These are phyloP conservation scores for Microstegium vimineum DNA, from an alignment of 176 grass and related monocot genomes.

Conservation along the genomic window DNA sequence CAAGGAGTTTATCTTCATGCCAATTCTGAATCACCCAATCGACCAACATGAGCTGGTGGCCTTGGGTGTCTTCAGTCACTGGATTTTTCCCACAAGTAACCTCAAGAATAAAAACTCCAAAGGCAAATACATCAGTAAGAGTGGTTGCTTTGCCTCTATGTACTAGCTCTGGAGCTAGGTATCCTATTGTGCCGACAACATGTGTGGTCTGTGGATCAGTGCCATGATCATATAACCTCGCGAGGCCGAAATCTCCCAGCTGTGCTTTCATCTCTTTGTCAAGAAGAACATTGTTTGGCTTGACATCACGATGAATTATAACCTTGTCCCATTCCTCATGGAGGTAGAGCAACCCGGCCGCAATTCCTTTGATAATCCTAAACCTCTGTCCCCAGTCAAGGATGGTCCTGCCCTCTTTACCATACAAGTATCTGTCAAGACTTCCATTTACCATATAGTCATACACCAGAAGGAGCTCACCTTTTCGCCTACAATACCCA, in stretches of 20 bases:
- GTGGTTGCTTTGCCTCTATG: slow-evolving; percentile 5
- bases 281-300: slow-evolving; percentile 6
- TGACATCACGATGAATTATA: background rate
- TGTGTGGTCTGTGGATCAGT: background rate
- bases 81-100: background rate
- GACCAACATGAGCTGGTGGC: background rate
- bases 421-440: slow-evolving; percentile 12
- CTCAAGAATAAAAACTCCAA: slow-evolving; percentile 2
- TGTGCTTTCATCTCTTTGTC: background rate
- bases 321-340: slow-evolving; percentile 17
- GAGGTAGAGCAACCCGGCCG: background rate
- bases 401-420: background rate
- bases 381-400: background rate
- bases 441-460: slow-evolving; percentile 32
- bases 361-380: background rate
- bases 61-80: background rate
- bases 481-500: slow-evolving; percentile 25
- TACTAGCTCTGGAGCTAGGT: background rate
- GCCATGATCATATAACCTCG: slow-evolving; percentile 10
- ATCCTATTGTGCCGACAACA: slow-evolving; percentile 9
- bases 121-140: background rate
- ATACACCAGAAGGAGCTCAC: slow-evolving; percentile 11
- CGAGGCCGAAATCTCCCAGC: background rate
- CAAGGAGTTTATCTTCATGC: background rate
- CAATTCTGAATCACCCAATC: background rate